Evolutionary conservation across 257 asterid species (phyloP).

Genomic region (Nicotiana otophora): DNA sequence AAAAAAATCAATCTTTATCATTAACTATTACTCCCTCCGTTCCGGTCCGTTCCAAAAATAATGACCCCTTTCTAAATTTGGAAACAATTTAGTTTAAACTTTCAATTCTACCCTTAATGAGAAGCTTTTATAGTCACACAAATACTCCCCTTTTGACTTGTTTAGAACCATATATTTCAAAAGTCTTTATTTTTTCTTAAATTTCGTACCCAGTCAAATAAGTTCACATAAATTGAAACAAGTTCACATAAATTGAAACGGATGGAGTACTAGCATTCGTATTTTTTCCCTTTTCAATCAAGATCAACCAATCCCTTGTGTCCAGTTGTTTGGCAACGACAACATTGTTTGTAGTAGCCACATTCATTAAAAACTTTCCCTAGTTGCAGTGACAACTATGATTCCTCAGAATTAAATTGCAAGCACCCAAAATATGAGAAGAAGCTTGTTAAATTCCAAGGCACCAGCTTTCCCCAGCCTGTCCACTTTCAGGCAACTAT

Average conservation of each 20-base stretch:
- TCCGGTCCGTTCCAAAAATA: too few species aligned
- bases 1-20: constrained; percentile 13
- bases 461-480: constrained; percentile 23
- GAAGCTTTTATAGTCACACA: too few species aligned
- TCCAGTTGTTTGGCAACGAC: constrained; percentile 14
- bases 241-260: too few species aligned
- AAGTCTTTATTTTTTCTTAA: too few species aligned
- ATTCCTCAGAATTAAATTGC: constrained; percentile 35
- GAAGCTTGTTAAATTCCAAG: constrained; percentile 16
- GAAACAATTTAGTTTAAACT: too few species aligned
- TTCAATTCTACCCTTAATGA: too few species aligned
- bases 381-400: constrained; percentile 14
- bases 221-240: too few species aligned
- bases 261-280: not conserved
- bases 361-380: not conserved
- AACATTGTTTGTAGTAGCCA: constrained; percentile 18
- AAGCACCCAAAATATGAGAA: constrained; percentile 40
- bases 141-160: too few species aligned
- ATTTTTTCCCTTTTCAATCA: not conserved
- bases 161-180: too few species aligned
- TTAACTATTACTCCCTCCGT: not conserved
- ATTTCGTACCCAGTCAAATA: too few species aligned
- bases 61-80: too few species aligned
- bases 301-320: not conserved
- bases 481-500: constrained; percentile 21